These are phyloP conservation scores for Lasiosphaeria hispida DNA, from an alignment of 495 filamentous ascomycete species.

Conservation along the genomic window DNA sequence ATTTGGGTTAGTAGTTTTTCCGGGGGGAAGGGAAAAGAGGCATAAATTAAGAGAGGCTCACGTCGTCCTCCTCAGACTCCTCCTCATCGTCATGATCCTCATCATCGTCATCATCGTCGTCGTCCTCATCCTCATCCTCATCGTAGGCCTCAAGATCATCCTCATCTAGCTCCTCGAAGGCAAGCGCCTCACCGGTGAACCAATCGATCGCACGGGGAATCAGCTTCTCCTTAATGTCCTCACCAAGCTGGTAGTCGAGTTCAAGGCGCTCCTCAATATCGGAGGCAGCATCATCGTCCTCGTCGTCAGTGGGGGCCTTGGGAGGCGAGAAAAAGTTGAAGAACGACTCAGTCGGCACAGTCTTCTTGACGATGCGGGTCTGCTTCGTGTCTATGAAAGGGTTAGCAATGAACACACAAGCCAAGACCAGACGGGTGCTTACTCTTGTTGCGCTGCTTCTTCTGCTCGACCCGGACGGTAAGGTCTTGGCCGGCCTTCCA, in stretches of 20 bases:
- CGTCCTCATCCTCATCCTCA: conserved; percentile 85
- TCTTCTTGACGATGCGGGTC: conserved; percentile 97
- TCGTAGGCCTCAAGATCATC: conserved; percentile 86
- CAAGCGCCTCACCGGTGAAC: conserved; percentile 98
- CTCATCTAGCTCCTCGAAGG: conserved; percentile 92
- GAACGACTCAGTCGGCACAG: conserved; percentile 96
- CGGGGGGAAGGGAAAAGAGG: not conserved
- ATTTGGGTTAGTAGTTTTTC: conserved; percentile 7
- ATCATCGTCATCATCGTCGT: conserved; percentile 77
- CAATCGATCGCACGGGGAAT: conserved; percentile 98
- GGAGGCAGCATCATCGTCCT: conserved; percentile 73
- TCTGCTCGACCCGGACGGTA: conserved; percentile 91
- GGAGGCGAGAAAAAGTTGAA: conserved; percentile 99
- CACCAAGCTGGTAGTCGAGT: conserved; percentile 97
- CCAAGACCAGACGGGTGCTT: conserved; percentile 31
- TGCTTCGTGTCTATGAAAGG: conserved; percentile 83
- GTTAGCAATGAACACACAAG: conserved; percentile 26
- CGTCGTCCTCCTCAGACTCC: conserved; percentile 87
- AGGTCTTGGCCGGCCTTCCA: conserved; percentile 94
- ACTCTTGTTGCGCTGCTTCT: conserved; percentile 99
- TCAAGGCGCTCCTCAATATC: conserved; percentile 98
- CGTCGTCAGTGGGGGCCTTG: conserved; percentile 72
- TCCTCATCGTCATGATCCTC: conserved; percentile 86
- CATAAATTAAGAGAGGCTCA: conserved; percentile 44
- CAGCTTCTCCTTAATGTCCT: conserved; percentile 99